phyloP scores from a whole-genome alignment of 495 filamentous ascomycete genomes.

The Penicillium paxilli region DNA sequence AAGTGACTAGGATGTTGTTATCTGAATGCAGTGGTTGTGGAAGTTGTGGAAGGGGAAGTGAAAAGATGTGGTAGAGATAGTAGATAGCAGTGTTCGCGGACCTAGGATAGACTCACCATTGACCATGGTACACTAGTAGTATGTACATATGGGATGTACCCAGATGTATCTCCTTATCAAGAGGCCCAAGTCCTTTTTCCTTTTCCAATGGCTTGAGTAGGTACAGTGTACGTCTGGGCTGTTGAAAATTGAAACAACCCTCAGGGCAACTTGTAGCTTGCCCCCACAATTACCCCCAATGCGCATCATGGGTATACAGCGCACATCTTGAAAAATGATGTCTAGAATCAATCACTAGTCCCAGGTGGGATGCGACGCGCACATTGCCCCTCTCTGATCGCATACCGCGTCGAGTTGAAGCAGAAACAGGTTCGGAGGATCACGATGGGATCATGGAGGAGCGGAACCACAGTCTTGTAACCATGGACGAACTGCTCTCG shows the following conservation, averaged over 20 bases:
- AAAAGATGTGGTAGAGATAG: neutral
- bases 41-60: neutral
- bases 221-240: no score
- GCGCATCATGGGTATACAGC: neutral
- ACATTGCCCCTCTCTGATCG: neutral
- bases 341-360: neutral
- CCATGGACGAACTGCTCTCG: slow-evolving; percentile 1
- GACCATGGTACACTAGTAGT: no score
- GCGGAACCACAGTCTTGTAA: neutral
- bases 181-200: neutral
- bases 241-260: no score
- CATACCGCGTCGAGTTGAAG: neutral
- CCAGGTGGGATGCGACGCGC: neutral
- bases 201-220: no score
- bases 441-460: neutral
- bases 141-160: neutral
- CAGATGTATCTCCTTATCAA: neutral
- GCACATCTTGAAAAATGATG: neutral
- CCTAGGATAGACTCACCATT: no score
- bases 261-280: no score
- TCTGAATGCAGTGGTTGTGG: neutral
- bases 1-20: slow-evolving; percentile 2
- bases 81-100: neutral
- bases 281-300: no score
- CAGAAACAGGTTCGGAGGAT: neutral